Evolutionary conservation across 768 basidiomycete genomes (phyloP).

Genomic region (Naematelia aurantialba): DNA sequence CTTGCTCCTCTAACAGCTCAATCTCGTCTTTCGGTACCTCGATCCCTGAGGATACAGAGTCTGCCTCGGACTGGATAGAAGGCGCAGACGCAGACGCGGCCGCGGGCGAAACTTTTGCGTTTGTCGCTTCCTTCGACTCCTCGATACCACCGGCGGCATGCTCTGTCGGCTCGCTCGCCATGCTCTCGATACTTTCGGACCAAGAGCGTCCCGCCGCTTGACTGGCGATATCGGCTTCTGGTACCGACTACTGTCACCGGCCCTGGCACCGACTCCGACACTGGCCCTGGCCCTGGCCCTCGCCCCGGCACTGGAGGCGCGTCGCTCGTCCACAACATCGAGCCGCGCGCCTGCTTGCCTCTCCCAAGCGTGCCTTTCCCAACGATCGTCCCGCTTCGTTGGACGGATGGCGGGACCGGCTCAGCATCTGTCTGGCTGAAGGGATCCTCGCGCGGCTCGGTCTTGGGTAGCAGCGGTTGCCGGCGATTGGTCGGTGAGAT

Average conservation of each 20-base stretch:
- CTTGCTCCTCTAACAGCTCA: slow-evolving; percentile 38
- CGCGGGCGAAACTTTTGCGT: not conserved
- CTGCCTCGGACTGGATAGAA: no score
- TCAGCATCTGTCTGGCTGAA: no score
- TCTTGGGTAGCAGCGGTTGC: not conserved
- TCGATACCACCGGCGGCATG: not conserved
- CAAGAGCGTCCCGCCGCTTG: not conserved
- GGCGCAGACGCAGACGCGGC: not conserved
- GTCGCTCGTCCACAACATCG: slow-evolving; percentile 31
- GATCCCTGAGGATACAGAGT: no score
- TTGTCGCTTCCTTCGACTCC: not conserved
- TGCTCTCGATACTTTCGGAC: slow-evolving; percentile 2
- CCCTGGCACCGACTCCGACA: no score
- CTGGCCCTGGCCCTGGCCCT: no score
- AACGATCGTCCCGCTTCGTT: slow-evolving; percentile 12
- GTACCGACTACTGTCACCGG: no score
- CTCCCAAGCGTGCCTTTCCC: slow-evolving; percentile 26
- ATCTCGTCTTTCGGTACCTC: slow-evolving; percentile 41
- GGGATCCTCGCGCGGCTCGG: not conserved
- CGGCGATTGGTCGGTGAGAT: not conserved
- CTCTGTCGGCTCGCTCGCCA: not conserved
- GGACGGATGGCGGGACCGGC: not conserved
- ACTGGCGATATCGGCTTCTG: slow-evolving; percentile 1
- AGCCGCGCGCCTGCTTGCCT: slow-evolving; percentile 36
- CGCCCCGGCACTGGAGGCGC: not conserved